phyloP scores from a whole-genome alignment of 768 basidiomycete species.

The Rhizopogon rudus region DNA sequence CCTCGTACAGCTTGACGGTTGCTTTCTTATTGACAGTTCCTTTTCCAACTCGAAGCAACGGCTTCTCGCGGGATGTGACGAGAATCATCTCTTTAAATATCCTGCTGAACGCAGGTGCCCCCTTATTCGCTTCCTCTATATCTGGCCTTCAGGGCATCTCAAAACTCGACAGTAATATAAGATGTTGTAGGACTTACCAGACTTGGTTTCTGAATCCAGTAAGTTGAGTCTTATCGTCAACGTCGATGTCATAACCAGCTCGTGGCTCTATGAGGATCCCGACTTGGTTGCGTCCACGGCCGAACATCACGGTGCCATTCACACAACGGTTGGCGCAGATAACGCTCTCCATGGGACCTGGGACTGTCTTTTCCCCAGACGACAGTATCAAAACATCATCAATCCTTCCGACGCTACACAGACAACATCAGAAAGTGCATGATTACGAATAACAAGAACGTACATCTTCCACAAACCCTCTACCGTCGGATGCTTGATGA shows the following conservation, averaged over 20 bases:
- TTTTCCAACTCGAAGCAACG: constrained; percentile 40
- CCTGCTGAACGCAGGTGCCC: constrained; percentile 37
- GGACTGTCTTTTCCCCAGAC: constrained; percentile 19
- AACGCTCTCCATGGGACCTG: constrained; percentile 21
- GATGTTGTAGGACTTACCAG: constrained; percentile 16
- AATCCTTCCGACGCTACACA: constrained; percentile 24
- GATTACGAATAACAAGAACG: neutral
- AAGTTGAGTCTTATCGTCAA: constrained; percentile 16
- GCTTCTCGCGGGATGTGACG: constrained; percentile 36
- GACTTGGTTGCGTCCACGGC: constrained; percentile 25
- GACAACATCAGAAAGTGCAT: neutral
- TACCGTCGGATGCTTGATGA: constrained; percentile 39
- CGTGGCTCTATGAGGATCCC: constrained; percentile 30
- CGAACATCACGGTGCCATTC: constrained; percentile 28
- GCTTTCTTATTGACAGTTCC: constrained; percentile 39
- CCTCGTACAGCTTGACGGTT: constrained; percentile 32
- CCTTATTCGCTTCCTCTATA: constrained; percentile 41
- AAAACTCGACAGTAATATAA: neutral
- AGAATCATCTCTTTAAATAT: constrained; percentile 53
- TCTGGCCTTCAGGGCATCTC: constrained; percentile 24
- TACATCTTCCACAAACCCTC: constrained; percentile 32
- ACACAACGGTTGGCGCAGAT: constrained; percentile 18
- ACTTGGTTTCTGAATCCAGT: constrained; percentile 25
- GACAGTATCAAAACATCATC: constrained; percentile 29
- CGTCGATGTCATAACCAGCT: constrained; percentile 12